Evolutionary conservation across 768 basidiomycete species (phyloP), one percentile per base, ranked within the genome.

Genomic region (Ramaria sp.): DNA sequence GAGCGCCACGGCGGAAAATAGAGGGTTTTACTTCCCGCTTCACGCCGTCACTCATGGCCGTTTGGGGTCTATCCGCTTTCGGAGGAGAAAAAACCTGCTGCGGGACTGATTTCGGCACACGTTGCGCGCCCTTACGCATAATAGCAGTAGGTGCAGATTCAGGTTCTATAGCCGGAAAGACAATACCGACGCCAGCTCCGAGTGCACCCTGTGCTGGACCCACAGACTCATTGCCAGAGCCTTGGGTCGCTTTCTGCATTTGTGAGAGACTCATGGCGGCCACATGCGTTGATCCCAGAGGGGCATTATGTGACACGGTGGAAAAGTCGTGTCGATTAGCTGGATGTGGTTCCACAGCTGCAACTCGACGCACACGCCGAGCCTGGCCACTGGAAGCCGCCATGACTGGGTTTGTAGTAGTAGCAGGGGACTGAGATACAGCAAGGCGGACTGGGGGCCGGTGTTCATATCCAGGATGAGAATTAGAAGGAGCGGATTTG

Each of bases 91-190:
- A n/a, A 12, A 17, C 22, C 19, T 39, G 39, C 19, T 7, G 38
- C 19, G 39, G 53, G 7, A n/a, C 45, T 19, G 55, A 1, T 37
- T 50, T 57, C 30, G 33, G 55, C 33, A 57, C 55, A 22, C 55
- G 55, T 43, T 57, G 55, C 15, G 55, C 46, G 34, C 55, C 55
- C 27, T 49, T 47, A 15, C 55, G 55, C 33, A 31, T 13, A 19
- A 50, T 39, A 19, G 11, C 5, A 27, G 27, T n/a, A n/a, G n/a
- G 45, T 46, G 45, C 33, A 13, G 17, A 5, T 11, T 20, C 17
- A n/a, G 31, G 7, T 4, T 57, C 55, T 17, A 33, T 30, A 13
- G 20, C 20, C 12, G 55, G 55, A 49, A 57, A 57, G 11, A 34
- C 22, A 27, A 56, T 39, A 30, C 45, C 30, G 22, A 12, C 2